Base-by-base conservation (phyloP, 1,284 basidiomycete genomes). In the Cryptococcus amylolentus region DNA sequence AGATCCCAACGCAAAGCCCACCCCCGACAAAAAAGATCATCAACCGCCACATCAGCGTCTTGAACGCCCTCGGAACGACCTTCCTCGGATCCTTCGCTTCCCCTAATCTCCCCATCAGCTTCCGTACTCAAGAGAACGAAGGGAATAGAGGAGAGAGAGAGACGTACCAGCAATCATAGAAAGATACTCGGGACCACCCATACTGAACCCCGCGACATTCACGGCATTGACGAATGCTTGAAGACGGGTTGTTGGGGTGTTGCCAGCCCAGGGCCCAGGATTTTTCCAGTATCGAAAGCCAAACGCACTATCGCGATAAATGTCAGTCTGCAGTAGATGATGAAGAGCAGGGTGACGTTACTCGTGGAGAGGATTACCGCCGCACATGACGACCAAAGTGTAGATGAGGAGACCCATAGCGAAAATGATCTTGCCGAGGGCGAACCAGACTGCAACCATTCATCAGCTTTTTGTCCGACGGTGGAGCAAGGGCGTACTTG, bases 351-450 rank as follows among this genome's bases (percentile, higher is more conserved):
- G 14, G 16, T 50, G 26, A 38, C 51, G 14, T 41, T 41, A 46
- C 51, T 51, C 54, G 26, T 56, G 54, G 26, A 49, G 37, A 13
- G 54, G 54, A 40, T 56, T 56, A 13, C 54, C 54, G 18, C 54
- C 54, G 18, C 20, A 14, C 54, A 56, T 56, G 14, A 38, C 38
- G 10, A 47, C 74, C 45, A 88, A 78, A 40, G 85, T 85, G 56
- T 81, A 78, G 49, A 88, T 42, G 20, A 46, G 82, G 46, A 74
- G 58, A 40, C 65, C 67, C 23, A 64, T 55, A 20, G 64, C 65
- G 16, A 67, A 57, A 47, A 69, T 51, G 55, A 73, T 57, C 52
- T 67, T 66, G 49, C 66, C 56, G 6, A 65, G 44, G 20, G 60
- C 54, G 40, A 69, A 54, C 69, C 68, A 73, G 60, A 71, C 62